These are phyloP conservation scores for Sergeia podlipaevii DNA, from an alignment of 208 protist genomes.

Conservation along the genomic window DNA sequence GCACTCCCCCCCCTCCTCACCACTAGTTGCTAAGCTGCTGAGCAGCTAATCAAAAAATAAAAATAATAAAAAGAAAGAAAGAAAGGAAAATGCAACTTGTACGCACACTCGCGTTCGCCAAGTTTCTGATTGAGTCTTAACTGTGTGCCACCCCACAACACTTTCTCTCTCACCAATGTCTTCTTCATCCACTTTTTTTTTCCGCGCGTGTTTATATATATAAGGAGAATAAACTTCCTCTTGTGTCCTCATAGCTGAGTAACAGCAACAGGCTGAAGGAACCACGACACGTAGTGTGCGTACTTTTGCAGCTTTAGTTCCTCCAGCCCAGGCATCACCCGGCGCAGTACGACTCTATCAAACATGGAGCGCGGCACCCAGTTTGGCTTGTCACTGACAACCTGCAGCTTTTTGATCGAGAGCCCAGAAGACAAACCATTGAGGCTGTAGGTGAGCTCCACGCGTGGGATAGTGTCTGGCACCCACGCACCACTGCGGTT, in stretches of 20 bases:
- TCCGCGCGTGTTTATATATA: not conserved
- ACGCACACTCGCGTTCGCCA: no score
- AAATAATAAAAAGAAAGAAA: constrained; percentile 4
- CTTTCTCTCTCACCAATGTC: constrained; percentile 1
- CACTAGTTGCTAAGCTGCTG: no score
- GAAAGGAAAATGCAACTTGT: constrained; percentile 2
- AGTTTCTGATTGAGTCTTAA: no score
- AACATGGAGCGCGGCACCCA: constrained; percentile 52
- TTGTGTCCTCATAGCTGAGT: constrained; percentile 21
- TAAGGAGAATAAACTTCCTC: not conserved
- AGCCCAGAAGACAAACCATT: constrained; percentile 50
- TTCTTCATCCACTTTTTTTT: constrained; percentile 8
- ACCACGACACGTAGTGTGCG: constrained; percentile 82
- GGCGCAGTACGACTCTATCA: constrained; percentile 33
- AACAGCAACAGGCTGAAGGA: constrained; percentile 57
- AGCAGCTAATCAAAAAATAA: not conserved
- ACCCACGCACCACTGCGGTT: not conserved
- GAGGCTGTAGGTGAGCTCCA: constrained; percentile 66
- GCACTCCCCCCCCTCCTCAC: no score
- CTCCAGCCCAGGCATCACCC: constrained; percentile 37
- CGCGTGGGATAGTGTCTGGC: constrained; percentile 16
- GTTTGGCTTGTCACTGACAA: constrained; percentile 56
- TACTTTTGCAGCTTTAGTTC: constrained; percentile 53
- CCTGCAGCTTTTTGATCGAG: constrained; percentile 65
- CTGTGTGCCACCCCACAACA: not conserved